phyloP scores from a whole-genome alignment of 148 eudicot genomes.

The Camellia granthamiana region DNA sequence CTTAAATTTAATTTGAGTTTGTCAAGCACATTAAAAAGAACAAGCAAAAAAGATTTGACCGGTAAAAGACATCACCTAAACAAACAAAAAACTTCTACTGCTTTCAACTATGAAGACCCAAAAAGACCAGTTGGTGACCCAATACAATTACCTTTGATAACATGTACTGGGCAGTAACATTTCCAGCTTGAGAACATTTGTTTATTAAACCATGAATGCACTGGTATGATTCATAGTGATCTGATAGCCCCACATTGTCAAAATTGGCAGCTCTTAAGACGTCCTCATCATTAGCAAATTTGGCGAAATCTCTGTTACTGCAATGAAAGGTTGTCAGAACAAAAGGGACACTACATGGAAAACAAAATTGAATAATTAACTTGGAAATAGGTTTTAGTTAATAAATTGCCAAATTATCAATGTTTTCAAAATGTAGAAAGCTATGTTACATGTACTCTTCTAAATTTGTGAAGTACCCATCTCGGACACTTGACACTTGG shows the following conservation, averaged over 20 bases:
- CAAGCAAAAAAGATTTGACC: neutral
- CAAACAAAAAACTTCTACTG: neutral
- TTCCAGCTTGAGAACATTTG: constrained; percentile 11
- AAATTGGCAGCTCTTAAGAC: constrained; percentile 5
- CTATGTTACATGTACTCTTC: no score
- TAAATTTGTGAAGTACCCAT: no score
- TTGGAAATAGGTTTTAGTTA: neutral
- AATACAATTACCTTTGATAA: constrained; percentile 11
- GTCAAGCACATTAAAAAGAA: neutral
- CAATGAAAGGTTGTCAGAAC: neutral
- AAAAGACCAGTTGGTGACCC: neutral
- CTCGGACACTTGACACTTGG: no score
- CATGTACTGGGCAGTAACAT: neutral
- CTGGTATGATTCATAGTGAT: neutral
- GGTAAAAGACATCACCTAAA: neutral
- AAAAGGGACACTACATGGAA: neutral
- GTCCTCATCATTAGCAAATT: neutral
- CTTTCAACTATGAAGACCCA: neutral
- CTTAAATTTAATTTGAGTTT: neutral
- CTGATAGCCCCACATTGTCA: neutral
- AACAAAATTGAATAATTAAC: neutral
- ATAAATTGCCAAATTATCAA: neutral
- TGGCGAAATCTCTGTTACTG: neutral
- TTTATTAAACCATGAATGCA: neutral
- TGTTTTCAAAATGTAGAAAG: neutral